A percentile compares a stretch with the other conserved stretches of the same genome.
Conservation (phyloP, 441 rosid species). For the Adansonia rubrostipa region DNA sequence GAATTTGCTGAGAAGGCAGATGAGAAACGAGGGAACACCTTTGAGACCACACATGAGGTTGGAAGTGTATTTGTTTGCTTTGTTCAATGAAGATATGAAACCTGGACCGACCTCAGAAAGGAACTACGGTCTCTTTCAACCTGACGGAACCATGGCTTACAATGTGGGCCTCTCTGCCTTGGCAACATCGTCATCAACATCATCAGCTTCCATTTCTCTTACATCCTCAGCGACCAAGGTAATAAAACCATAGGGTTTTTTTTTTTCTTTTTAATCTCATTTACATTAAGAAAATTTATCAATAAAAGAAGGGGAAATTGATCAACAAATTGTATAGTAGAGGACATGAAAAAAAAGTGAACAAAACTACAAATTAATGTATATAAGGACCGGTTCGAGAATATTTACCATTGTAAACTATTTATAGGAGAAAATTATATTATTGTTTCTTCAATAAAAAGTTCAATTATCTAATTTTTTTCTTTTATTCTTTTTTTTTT, state of each 20-base stretch:
- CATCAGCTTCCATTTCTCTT: slow-evolving; percentile 71
- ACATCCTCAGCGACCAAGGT: slow-evolving; percentile 86
- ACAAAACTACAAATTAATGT: neutral
- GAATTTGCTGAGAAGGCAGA: slow-evolving; percentile 60
- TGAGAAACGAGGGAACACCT: slow-evolving; percentile 69
- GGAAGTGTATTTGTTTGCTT: slow-evolving; percentile 68
- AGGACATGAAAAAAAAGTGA: neutral
- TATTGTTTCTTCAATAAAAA: neutral
- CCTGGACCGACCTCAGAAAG: slow-evolving; percentile 80
- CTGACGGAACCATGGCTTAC: slow-evolving; percentile 70
- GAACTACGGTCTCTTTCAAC: slow-evolving; percentile 70
- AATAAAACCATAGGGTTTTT: slow-evolving; percentile 37
- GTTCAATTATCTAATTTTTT: slow-evolving; percentile 21
- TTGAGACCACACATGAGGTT: slow-evolving; percentile 53
- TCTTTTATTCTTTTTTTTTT: slow-evolving; percentile 18
- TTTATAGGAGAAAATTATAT: neutral
- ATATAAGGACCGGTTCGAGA: neutral
- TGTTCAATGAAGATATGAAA: slow-evolving; percentile 74
- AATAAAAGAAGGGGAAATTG: neutral
- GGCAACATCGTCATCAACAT: slow-evolving; percentile 51
- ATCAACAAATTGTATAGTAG: neutral
- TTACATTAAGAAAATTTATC: neutral
- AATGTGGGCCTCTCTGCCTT: slow-evolving; percentile 79
- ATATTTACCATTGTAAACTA: neutral
- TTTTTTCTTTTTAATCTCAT: neutral